These are phyloP conservation scores for Irpex lacteus DNA, from an alignment of 1,284 basidiomycete genomes.

Conservation along the genomic window DNA sequence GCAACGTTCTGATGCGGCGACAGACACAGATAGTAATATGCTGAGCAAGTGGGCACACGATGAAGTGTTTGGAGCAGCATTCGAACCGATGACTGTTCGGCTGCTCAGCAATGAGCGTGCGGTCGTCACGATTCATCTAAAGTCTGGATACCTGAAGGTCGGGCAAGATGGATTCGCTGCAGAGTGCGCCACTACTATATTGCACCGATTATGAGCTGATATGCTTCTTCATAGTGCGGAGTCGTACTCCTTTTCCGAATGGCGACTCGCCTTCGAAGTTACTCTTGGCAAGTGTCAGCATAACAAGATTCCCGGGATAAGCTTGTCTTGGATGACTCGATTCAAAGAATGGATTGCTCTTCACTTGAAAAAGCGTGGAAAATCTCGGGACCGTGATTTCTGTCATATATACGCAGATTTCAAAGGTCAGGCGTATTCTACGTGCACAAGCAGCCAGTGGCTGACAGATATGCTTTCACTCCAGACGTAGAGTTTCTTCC, in stretches of 20 bases:
- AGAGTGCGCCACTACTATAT: neutral
- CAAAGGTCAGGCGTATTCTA: slow-evolving; percentile 18
- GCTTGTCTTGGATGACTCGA: slow-evolving; percentile 3
- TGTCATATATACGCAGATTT: slow-evolving; percentile 25
- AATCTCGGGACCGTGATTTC: slow-evolving; percentile 9
- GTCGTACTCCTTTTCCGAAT: slow-evolving; percentile 12
- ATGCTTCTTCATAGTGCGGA: slow-evolving; percentile 4
- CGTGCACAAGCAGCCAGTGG: neutral
- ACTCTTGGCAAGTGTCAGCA: slow-evolving; percentile 19
- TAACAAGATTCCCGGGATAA: slow-evolving; percentile 1
- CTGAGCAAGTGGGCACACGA: slow-evolving; percentile 22
- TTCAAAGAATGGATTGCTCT: slow-evolving; percentile 10
- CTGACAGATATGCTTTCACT: neutral
- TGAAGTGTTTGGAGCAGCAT: slow-evolving; percentile 24
- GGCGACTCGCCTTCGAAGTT: slow-evolving; percentile 28
- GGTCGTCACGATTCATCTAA: slow-evolving; percentile 13
- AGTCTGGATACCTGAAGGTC: slow-evolving; percentile 8
- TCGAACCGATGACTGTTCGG: slow-evolving; percentile 22
- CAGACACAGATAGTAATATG: slow-evolving; percentile 3
- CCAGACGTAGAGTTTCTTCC: slow-evolving; percentile 19
- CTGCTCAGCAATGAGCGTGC: slow-evolving; percentile 17
- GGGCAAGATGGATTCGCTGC: slow-evolving; percentile 2
- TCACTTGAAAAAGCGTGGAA: slow-evolving; percentile 12
- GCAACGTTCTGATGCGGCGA: neutral
- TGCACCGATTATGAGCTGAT: neutral